Evolutionary conservation across 345 rosid genomes (phyloP), one percentile per base, ranked within the genome.

Genomic region (Carallia pectinifolia): DNA sequence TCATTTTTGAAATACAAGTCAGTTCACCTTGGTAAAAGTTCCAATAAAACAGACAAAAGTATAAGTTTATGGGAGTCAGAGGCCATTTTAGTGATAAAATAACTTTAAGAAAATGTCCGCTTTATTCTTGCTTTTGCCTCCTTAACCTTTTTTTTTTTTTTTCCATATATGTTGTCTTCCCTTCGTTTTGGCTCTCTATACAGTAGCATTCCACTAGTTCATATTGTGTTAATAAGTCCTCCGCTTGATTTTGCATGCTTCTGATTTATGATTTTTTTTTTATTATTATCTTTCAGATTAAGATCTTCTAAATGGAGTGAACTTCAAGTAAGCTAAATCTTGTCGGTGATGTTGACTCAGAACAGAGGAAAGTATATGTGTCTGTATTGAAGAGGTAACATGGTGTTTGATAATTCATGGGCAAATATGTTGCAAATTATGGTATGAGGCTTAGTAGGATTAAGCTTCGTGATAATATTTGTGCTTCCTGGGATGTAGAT

Each of bases 71-170:
- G 82, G 77, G 96, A 85, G 81, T 83, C 81, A 7, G 94, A 91
- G 77, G 81, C 83, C 76, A 83, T 73, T 76, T 79, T 81, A 86
- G 66, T 86, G 23, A 23, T 88, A 77, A 87, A 88, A 79, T 91
- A 87, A 84, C 98, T 93, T 65, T 88, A 91, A 77, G 96, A 89
- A 83, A 90, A 89, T 96, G 98, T 91, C 4, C 64, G 67, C 52
- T 69, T 38, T 38, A 0, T 38, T 38, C 7, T 6, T 38, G 6
- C 6, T 65, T 74, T 63, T 50, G 52, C 67, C 67, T 68, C 60
- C 6, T 6, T 62, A 5, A 5, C 7, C 40, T 38, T 38, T 0
- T 5, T 38, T 38, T 38, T 56, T 9, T 15, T 61, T 9, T 56
- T 66, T 17, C 23, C 37, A 33, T n/a, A 56, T 30, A 7, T 2